Evolutionary conservation across 2,329 filamentous ascomycete genomes (phyloP), one percentile per base, ranked within the genome.

Genomic region (Verticillium zaregamsianum): DNA sequence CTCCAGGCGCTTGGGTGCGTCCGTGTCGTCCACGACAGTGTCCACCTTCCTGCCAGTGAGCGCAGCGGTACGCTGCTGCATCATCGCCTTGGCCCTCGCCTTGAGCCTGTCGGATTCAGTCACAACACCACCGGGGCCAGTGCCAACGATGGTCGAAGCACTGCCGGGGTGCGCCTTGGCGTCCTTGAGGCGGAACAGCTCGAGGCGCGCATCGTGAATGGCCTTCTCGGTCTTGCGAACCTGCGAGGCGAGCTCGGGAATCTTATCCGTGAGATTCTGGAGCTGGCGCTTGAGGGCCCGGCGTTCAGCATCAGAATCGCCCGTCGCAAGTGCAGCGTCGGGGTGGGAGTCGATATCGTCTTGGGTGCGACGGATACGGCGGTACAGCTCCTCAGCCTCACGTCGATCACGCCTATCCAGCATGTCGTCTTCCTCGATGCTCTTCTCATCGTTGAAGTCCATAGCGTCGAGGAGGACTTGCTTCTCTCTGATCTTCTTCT

Each of bases 31-130:
- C 63, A 89, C 85, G 55, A 79, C 80, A 2, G 80, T 75, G 40
- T 91, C 87, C 56, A 89, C 79, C 72, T 93, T 93, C 75, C 90
- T 92, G 62, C 95, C 95, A 25, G 93, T 92, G 65, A 99, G 79
- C 20, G 95, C 94, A 61, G 95, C 95, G 67, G 95, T 93, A 63
- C 95, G 90, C 71, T 97, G 93, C 78, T 98, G 94, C 95, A 99
- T 99, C 88, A 97, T 96, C 45, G 94, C 94, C 78, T 93, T 96
- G 35, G 95, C 94, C 68, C 93, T 88, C 39, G 95, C 95, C 80
- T 97, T 98, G 67, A 98, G 86, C 60, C 94, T 88, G 76, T 99
- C 95, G 3, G 92, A 90, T 76, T 99, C 95, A 0, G 95, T 99
- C 52, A 99, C 87, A 55, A 87, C 79, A 59, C 95, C 95, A 54